A percentile compares a stretch with the other conserved stretches of the same genome.
Conservation (phyloP, 2,329 filamentous ascomycete species). For the Alternaria sp. region DNA sequence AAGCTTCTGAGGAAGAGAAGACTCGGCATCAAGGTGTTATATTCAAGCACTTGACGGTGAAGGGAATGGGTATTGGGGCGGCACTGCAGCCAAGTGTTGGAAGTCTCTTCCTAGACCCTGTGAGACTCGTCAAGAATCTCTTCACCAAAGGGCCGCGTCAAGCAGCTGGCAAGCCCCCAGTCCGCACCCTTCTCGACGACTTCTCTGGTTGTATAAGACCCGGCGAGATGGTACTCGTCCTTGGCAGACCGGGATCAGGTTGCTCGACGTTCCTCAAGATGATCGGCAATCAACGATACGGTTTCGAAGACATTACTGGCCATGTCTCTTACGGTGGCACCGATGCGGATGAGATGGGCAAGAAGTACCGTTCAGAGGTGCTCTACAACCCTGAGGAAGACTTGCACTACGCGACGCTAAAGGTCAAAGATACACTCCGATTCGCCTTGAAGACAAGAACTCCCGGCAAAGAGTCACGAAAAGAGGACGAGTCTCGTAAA, state of each 20-base stretch:
- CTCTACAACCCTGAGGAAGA: slow-evolving; percentile 82
- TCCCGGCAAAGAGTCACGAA: slow-evolving; percentile 67
- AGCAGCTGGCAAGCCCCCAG: slow-evolving; percentile 60
- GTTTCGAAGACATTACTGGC: slow-evolving; percentile 66
- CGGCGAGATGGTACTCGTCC: slow-evolving; percentile 75
- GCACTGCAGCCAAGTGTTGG: slow-evolving; percentile 68
- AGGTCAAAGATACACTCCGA: slow-evolving; percentile 75
- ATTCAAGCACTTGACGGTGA: slow-evolving; percentile 70
- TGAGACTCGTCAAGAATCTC: slow-evolving; percentile 62
- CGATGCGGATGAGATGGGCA: slow-evolving; percentile 59
- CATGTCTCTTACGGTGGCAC: slow-evolving; percentile 65
- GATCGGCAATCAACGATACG: slow-evolving; percentile 69
- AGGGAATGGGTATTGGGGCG: slow-evolving; percentile 67
- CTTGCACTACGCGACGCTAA: slow-evolving; percentile 79
- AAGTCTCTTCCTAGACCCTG: slow-evolving; percentile 69
- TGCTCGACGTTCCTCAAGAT: slow-evolving; percentile 77
- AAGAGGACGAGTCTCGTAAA: slow-evolving; percentile 67
- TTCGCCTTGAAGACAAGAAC: slow-evolving; percentile 76
- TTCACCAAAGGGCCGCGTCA: slow-evolving; percentile 54
- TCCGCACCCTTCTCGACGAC: slow-evolving; percentile 71
- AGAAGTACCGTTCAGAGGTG: slow-evolving; percentile 70
- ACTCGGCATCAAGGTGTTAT: slow-evolving; percentile 73
- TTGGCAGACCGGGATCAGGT: slow-evolving; percentile 71
- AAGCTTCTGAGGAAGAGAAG: slow-evolving; percentile 73
- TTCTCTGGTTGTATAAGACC: slow-evolving; percentile 74